Evolutionary conservation across 495 filamentous ascomycete species (phyloP), one percentile per base, ranked within the genome.

Genomic region (Lepidopterella palustris): DNA sequence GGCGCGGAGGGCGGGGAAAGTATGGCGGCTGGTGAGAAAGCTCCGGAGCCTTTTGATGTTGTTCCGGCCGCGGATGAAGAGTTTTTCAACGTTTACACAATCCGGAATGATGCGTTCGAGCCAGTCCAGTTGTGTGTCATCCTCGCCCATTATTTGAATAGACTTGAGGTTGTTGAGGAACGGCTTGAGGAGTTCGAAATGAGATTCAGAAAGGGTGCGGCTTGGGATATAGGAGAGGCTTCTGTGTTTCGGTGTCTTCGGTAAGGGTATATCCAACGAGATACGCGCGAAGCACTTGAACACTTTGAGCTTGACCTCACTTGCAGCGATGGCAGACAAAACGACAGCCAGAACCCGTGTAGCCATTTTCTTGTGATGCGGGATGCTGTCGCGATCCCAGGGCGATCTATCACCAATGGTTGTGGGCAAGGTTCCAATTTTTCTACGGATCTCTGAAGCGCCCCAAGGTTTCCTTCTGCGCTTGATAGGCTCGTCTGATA

Each of bases 391-490:
- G 15, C 31, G 15, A 35, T 35, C 35, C 13, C 35, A 4, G 35
- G 35, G n/a, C n/a, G n/a, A n/a, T 42, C 10, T 15, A 18, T 11
- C 3, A 2, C 10, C 25, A 20, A 21, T 27, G 29, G 27, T 18
- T n/a, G n/a, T n/a, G n/a, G 56, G 56, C 40, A 23, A 58, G 5
- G 50, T 50, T 2, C 57, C 57, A 26, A 53, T 42, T 1, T 52
- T 31, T 4, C 21, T 13, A 10, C 26, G 48, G 6, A 59, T 45
- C 15, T 59, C 4, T 42, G 25, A 9, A 6, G 5, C 5, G 18
- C 49, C 49, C 28, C 25, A 25, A 42, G 9, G n/a, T n/a, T n/a
- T n/a, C n/a, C 10, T 11, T 10, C 3, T 13, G 10, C 3, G 35
- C 2, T 18, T 3, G n/a, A 40, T 21, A 25, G 40, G 28, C 5